Evolutionary conservation across 805 yeast genomes (phyloP).

Genomic region (Ascoidea rubescens): DNA sequence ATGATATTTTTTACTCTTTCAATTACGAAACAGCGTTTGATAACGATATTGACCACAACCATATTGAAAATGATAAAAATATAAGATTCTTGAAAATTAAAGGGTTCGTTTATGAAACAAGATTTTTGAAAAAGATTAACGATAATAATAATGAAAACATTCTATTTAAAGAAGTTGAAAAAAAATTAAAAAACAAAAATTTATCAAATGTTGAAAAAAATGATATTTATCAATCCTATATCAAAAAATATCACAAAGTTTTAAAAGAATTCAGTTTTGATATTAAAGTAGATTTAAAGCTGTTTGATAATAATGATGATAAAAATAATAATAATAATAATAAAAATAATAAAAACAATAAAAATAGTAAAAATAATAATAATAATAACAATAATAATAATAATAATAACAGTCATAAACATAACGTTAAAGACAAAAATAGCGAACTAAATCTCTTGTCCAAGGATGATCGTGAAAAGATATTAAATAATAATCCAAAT

Average conservation of each 20-base stretch:
- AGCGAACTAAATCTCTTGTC: neutral
- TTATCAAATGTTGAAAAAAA: no score
- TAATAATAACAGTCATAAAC: no score
- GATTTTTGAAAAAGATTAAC: no score
- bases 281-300: neutral
- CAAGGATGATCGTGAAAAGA: neutral
- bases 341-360: no score
- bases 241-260: neutral
- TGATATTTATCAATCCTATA: neutral
- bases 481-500: no score
- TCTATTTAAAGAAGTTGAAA: neutral
- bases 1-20: neutral
- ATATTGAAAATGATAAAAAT: no score
- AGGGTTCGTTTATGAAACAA: neutral
- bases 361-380: no score
- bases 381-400: no score
- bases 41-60: no score
- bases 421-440: neutral
- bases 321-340: no score
- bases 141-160: no score
- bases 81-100: neutral
- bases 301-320: neutral
- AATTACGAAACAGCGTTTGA: neutral
- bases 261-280: neutral
- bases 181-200: no score